phyloP scores from a whole-genome alignment of 78 protist genomes.

The Diacronema lutheri region DNA sequence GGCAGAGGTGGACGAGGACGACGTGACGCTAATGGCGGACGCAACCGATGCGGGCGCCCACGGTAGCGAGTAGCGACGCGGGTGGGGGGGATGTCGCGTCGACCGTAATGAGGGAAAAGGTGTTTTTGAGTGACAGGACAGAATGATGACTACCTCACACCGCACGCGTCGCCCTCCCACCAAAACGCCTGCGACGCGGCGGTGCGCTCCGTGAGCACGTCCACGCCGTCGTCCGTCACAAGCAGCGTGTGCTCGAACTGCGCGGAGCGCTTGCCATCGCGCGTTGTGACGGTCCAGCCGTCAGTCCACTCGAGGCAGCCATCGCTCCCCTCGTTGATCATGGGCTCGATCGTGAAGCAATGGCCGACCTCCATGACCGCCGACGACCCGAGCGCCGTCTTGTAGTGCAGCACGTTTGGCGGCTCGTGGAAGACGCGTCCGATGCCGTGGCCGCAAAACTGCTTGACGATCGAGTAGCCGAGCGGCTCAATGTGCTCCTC shows the following conservation, averaged over 20 bases:
- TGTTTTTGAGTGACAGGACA: no score
- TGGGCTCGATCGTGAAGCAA: constrained; percentile 96
- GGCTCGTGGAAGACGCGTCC: constrained; percentile 79
- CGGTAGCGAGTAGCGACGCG: no score
- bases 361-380: constrained; percentile 84
- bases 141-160: no score
- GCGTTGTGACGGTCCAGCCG: constrained; percentile 86
- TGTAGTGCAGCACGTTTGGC: constrained; percentile 86
- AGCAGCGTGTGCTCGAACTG: constrained; percentile 97
- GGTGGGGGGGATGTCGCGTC: no score
- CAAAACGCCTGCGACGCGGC: background rate
- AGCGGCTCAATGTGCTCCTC: background rate
- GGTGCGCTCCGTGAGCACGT: constrained; percentile 25
- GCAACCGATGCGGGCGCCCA: no score
- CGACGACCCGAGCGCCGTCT: background rate
- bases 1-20: no score
- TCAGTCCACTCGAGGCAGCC: constrained; percentile 84
- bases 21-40: no score
- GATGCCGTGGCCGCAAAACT: constrained; percentile 95
- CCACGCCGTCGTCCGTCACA: constrained; percentile 54
- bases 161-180: background rate
- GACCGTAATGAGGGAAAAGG: no score
- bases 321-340: constrained; percentile 71
- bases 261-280: constrained; percentile 91
- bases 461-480: constrained; percentile 60